These are phyloP conservation scores for Angomonas desouzai DNA, from an alignment of 208 protist species.

Conservation along the genomic window DNA sequence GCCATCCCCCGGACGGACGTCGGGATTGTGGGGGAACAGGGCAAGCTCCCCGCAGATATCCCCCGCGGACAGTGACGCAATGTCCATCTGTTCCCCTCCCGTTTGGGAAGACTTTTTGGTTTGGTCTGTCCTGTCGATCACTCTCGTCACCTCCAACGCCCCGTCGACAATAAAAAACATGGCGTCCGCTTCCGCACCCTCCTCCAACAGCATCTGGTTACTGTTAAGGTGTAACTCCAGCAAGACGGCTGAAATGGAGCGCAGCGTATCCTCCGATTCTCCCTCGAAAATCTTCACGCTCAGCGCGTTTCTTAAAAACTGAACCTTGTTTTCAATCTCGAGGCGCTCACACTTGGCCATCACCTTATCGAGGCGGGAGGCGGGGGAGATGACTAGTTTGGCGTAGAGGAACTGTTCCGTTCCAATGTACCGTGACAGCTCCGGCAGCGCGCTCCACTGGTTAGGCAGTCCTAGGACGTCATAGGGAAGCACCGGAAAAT, in stretches of 20 bases:
- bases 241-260: conserved; percentile 24
- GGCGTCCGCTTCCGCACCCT: conserved; percentile 45
- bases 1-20: conserved; percentile 49
- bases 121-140: conserved; percentile 23
- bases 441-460: conserved; percentile 40
- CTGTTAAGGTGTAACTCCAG: conserved; percentile 48
- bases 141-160: conserved; percentile 39
- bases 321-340: not conserved
- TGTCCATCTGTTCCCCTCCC: conserved; percentile 40
- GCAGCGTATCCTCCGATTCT: conserved; percentile 19
- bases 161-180: conserved; percentile 69
- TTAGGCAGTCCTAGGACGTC: conserved; percentile 55
- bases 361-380: conserved; percentile 14
- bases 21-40: conserved; percentile 52
- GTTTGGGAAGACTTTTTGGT: not conserved
- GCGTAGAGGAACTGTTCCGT: conserved; percentile 41
- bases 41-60: conserved; percentile 76
- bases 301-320: not conserved
- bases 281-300: conserved; percentile 22
- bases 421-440: conserved; percentile 49
- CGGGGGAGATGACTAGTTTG: conserved; percentile 20
- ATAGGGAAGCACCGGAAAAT: conserved; percentile 42
- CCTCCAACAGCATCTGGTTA: conserved; percentile 43
- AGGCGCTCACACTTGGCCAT: conserved; percentile 21
- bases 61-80: conserved; percentile 44